These are phyloP conservation scores for Penicillium salamii DNA, from an alignment of 495 filamentous ascomycete genomes.

Conservation along the genomic window DNA sequence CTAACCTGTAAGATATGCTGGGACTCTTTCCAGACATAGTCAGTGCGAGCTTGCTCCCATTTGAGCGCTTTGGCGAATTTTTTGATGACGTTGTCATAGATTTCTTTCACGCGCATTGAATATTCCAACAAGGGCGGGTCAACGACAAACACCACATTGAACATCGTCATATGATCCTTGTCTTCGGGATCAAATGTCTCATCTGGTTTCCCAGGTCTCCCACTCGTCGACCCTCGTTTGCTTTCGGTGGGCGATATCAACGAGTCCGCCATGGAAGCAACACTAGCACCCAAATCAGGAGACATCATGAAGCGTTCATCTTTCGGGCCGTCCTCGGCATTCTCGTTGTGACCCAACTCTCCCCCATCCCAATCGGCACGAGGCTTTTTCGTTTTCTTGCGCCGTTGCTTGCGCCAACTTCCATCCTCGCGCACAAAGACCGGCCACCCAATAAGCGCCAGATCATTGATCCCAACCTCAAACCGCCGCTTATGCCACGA, in stretches of 20 bases:
- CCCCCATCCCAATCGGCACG: conserved; percentile 39
- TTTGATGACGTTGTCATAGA: conserved; percentile 84
- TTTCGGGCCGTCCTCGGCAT: conserved; percentile 35
- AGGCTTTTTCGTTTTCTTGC: conserved; percentile 57
- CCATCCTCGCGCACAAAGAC: conserved; percentile 86
- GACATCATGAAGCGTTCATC: conserved; percentile 32
- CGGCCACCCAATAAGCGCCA: conserved; percentile 83
- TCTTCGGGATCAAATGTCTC: conserved; percentile 51
- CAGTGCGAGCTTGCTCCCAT: conserved; percentile 80
- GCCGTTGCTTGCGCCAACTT: conserved; percentile 71
- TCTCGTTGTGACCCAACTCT: conserved; percentile 41
- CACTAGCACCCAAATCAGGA: conserved; percentile 24
- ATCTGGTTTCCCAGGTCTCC: conserved; percentile 34
- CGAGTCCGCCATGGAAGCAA: conserved; percentile 29
- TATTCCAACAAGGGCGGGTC: conserved; percentile 75
- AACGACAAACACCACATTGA: conserved; percentile 91
- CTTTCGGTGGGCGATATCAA: conserved; percentile 30
- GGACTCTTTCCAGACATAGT: conserved; percentile 86
- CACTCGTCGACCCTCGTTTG: conserved; percentile 40
- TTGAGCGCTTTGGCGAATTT: conserved; percentile 87
- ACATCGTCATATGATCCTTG: conserved; percentile 80
- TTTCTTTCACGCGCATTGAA: conserved; percentile 67
- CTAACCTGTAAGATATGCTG: conserved; percentile 74
- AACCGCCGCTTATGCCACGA: conserved; percentile 85
- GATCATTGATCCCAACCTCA: conserved; percentile 79